Conservation (phyloP, 2,329 filamentous ascomycete species). For the Orbilia oligospora region DNA sequence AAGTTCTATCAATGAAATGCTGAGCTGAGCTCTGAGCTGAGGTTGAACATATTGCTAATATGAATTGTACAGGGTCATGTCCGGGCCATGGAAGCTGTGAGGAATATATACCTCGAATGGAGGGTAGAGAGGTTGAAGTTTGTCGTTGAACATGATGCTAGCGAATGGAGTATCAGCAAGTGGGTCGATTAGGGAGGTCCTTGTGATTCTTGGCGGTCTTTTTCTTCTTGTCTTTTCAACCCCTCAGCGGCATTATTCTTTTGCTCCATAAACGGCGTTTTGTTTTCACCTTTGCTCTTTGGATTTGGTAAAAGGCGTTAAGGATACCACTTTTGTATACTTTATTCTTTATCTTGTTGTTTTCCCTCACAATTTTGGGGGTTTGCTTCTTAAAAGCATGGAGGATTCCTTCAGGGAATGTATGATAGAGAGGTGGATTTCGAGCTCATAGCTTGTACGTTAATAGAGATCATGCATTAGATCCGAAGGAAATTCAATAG, state of each 20-base stretch:
- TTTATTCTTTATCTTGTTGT: slow-evolving; percentile 13
- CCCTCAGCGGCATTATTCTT: neutral
- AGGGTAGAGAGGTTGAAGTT: slow-evolving; percentile 79
- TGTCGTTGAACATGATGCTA: slow-evolving; percentile 76
- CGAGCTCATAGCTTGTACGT: slow-evolving; percentile 21
- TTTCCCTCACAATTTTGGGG: neutral
- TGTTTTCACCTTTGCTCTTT: slow-evolving; percentile 11
- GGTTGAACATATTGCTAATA: slow-evolving; percentile 13
- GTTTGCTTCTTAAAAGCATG: slow-evolving; percentile 5
- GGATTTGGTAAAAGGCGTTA: slow-evolving; percentile 21
- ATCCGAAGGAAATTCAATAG: neutral
- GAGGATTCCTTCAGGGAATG: slow-evolving; percentile 23
- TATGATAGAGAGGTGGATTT: slow-evolving; percentile 59
- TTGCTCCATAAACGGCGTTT: slow-evolving; percentile 44
- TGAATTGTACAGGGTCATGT: slow-evolving; percentile 56
- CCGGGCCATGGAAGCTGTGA: slow-evolving; percentile 77
- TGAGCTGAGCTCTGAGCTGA: neutral
- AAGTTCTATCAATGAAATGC: slow-evolving; percentile 62
- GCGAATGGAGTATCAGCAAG: slow-evolving; percentile 75
- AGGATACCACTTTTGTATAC: slow-evolving; percentile 45
- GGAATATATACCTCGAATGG: slow-evolving; percentile 73
- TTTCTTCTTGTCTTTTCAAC: neutral
- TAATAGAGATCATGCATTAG: slow-evolving; percentile 30
- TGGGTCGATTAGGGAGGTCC: slow-evolving; percentile 68
- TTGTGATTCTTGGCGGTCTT: slow-evolving; percentile 9